phyloP scores from a whole-genome alignment of 2,329 filamentous ascomycete species.

The Ceratocystis destructans region DNA sequence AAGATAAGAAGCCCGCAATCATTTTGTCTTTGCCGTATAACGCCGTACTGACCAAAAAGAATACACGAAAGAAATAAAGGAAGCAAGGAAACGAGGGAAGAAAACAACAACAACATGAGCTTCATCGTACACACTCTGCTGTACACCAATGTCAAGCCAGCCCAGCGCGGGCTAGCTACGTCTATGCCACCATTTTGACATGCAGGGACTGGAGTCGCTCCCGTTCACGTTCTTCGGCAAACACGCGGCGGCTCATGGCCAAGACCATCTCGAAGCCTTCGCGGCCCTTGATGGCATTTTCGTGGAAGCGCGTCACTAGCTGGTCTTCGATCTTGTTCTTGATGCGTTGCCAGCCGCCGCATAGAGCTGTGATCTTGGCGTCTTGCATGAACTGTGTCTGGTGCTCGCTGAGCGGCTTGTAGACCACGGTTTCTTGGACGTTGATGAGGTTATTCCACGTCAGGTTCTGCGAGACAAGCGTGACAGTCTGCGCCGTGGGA shows the following conservation, averaged over 20 bases:
- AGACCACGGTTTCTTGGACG: slow-evolving; percentile 85
- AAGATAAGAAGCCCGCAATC: slow-evolving; percentile 4
- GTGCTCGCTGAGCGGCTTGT: slow-evolving; percentile 46
- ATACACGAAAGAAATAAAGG: slow-evolving; percentile 5
- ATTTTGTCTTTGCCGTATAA: not conserved
- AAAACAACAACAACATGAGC: not conserved
- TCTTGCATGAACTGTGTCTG: slow-evolving; percentile 77
- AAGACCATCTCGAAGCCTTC: slow-evolving; percentile 94
- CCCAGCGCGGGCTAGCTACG: not conserved
- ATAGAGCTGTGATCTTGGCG: slow-evolving; percentile 83
- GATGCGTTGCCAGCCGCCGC: slow-evolving; percentile 93
- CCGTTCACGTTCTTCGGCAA: slow-evolving; percentile 72
- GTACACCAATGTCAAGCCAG: not conserved
- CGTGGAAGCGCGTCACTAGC: slow-evolving; percentile 72
- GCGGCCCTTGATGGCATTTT: slow-evolving; percentile 80
- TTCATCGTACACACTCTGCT: not conserved
- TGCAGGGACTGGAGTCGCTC: slow-evolving; percentile 25
- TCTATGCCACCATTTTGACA: slow-evolving; percentile 5
- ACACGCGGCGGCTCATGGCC: slow-evolving; percentile 82
- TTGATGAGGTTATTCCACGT: slow-evolving; percentile 83
- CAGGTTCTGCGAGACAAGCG: slow-evolving; percentile 91
- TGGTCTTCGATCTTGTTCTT: slow-evolving; percentile 93
- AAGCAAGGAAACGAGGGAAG: not conserved
- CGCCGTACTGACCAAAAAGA: slow-evolving; percentile 4
- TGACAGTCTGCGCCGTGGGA: slow-evolving; percentile 67